Percentiles rank a stretch among this genome's conserved stretches.
These are phyloP conservation scores for Fusarium dlaminii DNA, from an alignment of 2,329 filamentous ascomycete genomes.

Conservation along the genomic window DNA sequence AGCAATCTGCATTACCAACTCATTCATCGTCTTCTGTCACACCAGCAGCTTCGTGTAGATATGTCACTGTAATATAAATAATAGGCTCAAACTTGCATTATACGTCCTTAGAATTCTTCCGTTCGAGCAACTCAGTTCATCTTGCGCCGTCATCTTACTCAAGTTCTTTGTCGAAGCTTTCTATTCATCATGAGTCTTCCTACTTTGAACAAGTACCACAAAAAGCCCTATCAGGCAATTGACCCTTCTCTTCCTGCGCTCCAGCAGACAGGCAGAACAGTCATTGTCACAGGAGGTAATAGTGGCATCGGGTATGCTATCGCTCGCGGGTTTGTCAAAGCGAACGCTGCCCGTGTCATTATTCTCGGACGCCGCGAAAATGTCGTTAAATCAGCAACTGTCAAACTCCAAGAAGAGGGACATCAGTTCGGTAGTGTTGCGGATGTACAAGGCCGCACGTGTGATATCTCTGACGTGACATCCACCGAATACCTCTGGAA, in stretches of 20 bases:
- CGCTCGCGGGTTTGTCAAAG: background rate
- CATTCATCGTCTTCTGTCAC: background rate
- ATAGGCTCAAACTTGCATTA: no score
- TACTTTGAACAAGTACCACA: background rate
- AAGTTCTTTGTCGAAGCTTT: background rate
- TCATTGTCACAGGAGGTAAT: background rate
- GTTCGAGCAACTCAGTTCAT: no score
- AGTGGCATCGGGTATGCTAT: background rate
- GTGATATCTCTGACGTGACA: background rate
- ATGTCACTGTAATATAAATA: background rate
- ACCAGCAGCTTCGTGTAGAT: background rate
- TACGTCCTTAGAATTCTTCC: background rate
- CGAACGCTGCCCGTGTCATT: background rate
- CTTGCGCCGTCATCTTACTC: background rate
- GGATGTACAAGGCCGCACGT: background rate
- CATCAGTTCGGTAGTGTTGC: background rate
- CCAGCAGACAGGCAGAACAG: background rate
- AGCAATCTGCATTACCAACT: background rate
- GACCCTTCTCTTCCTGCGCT: background rate
- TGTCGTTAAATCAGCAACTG: background rate
- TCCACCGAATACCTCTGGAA: background rate
- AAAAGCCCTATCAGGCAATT: background rate
- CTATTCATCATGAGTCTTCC: background rate
- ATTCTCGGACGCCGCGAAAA: background rate
- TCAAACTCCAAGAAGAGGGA: background rate